phyloP scores from a whole-genome alignment of 257 asterid species.

The Coffea canephora region DNA sequence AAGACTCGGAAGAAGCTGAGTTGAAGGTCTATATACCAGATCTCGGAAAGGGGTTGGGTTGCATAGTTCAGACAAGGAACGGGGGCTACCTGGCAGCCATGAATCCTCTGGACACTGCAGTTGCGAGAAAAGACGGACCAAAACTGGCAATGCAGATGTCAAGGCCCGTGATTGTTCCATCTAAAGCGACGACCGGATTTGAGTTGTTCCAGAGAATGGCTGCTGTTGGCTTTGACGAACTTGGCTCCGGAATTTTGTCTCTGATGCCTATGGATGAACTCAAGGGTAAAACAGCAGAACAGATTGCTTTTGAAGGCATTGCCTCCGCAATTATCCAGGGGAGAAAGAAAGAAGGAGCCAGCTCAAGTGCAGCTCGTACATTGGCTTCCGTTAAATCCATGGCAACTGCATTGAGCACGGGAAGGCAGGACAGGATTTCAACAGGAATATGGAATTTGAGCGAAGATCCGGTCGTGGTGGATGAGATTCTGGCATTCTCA shows the following conservation, averaged over 20 bases:
- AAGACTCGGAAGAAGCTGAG: constrained; percentile 22
- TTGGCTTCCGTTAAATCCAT: constrained; percentile 64
- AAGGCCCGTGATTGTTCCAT: constrained; percentile 52
- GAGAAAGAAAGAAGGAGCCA: constrained; percentile 74
- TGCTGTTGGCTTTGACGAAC: constrained; percentile 55
- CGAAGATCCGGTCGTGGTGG: constrained; percentile 55
- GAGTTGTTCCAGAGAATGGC: constrained; percentile 77
- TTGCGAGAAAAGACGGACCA: constrained; percentile 53
- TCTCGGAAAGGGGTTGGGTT: constrained; percentile 85
- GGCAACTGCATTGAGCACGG: constrained; percentile 57
- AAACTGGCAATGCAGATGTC: constrained; percentile 89
- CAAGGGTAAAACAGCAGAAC: constrained; percentile 81
- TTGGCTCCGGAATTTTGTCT: constrained; percentile 52
- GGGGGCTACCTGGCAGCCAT: constrained; percentile 82
- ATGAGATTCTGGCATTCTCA: constrained; percentile 60
- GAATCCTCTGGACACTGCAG: constrained; percentile 57
- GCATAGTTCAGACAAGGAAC: constrained; percentile 77
- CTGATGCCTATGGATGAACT: constrained; percentile 86
- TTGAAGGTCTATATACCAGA: constrained; percentile 52
- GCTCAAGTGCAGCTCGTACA: constrained; percentile 80
- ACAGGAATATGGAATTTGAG: constrained; percentile 75
- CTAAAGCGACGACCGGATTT: constrained; percentile 44
- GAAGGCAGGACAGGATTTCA: constrained; percentile 59
- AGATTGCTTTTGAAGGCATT: constrained; percentile 92
- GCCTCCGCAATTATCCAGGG: constrained; percentile 83